phyloP scores from a whole-genome alignment of 108 stramenopile genomes.

The Cyclostephanos invisitatus region DNA sequence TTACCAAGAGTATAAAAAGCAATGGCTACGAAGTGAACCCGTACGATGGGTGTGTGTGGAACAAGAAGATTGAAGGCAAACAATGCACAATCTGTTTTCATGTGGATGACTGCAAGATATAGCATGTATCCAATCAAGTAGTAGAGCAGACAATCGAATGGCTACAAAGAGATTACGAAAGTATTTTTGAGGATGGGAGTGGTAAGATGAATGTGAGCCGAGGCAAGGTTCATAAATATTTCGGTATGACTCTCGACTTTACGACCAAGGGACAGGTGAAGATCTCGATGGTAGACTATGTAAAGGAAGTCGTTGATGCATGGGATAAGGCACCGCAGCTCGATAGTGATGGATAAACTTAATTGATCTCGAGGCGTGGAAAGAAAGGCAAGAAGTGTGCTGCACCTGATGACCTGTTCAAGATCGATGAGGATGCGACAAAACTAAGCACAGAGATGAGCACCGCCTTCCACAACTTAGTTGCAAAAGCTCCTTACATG shows the following conservation, averaged over 20 bases:
- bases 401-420: constrained; percentile 12
- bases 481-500: neutral
- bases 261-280: neutral
- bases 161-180: neutral
- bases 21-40: neutral
- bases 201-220: constrained; percentile 18
- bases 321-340: too few relatives aligned
- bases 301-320: neutral
- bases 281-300: constrained; percentile 2
- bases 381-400: constrained; percentile 6
- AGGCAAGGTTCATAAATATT: constrained; percentile 50
- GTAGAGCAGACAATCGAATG: neutral
- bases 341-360: neutral
- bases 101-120: too few relatives aligned
- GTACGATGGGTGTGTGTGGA: neutral
- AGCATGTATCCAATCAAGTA: neutral
- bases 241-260: constrained; percentile 48
- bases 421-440: neutral
- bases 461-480: neutral
- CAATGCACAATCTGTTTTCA: neutral
- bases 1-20: neutral
- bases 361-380: too few relatives aligned
- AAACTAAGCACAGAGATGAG: too few relatives aligned
- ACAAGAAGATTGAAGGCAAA: neutral
- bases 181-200: too few relatives aligned